These are phyloP conservation scores for Candida chauliodis DNA, from an alignment of 805 yeast genomes.

Conservation along the genomic window DNA sequence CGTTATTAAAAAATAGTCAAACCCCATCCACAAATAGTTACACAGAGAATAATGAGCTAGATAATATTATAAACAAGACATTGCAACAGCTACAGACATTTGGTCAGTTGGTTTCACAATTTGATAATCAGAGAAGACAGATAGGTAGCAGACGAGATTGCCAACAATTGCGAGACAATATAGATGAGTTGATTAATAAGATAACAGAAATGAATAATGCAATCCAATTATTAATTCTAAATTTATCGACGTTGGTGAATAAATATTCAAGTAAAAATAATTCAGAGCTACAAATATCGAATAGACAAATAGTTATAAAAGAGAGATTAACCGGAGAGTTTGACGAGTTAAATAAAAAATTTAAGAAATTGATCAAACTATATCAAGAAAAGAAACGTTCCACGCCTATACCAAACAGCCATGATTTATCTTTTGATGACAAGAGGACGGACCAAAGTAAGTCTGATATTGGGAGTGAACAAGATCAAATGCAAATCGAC, in stretches of 20 bases:
- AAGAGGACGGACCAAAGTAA: conserved; percentile 17
- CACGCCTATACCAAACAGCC: conserved; percentile 15
- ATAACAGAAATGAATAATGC: conserved; percentile 28
- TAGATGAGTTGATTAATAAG: conserved; percentile 33
- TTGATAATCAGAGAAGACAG: conserved; percentile 47
- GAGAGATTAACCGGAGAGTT: conserved; percentile 58
- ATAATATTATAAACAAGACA: conserved; percentile 29
- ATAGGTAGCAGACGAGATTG: conserved; percentile 54
- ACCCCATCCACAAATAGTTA: neutral
- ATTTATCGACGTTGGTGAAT: conserved; percentile 25
- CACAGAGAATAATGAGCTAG: conserved; percentile 24
- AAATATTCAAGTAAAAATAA: conserved; percentile 21
- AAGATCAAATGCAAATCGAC: conserved; percentile 27
- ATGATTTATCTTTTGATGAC: neutral
- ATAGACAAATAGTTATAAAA: conserved; percentile 41
- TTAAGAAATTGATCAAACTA: conserved; percentile 40
- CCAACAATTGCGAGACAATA: conserved; percentile 25
- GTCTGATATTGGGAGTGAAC: conserved; percentile 19
- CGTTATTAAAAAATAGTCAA: conserved; percentile 5
- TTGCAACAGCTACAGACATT: conserved; percentile 43
- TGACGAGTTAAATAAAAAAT: conserved; percentile 42
- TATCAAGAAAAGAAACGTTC: conserved; percentile 47
- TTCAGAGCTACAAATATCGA: conserved; percentile 24
- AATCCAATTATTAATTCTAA: conserved; percentile 26
- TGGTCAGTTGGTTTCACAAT: conserved; percentile 46